phyloP scores from a whole-genome alignment of 1,284 basidiomycete genomes.

The Cryptococcus amylolentus region DNA sequence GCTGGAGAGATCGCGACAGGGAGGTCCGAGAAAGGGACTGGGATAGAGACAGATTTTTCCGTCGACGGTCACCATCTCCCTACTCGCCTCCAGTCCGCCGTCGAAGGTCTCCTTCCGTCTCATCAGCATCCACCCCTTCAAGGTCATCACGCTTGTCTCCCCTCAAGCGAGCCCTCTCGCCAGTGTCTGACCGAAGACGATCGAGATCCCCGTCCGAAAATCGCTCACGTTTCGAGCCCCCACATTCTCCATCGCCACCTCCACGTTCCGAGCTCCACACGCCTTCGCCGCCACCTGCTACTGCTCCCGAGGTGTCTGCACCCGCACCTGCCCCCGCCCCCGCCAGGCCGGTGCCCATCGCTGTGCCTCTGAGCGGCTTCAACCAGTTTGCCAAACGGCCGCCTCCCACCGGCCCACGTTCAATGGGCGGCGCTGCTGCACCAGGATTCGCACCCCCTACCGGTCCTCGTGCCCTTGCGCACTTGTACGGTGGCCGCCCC shows the following conservation, averaged over 20 bases:
- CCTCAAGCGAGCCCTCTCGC: constrained; percentile 4
- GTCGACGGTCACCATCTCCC: constrained; percentile 15
- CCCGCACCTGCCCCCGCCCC: constrained; percentile 2
- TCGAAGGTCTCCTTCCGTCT: constrained; percentile 13
- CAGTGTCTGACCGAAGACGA: neutral
- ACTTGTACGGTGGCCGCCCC: constrained; percentile 5
- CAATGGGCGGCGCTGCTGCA: constrained; percentile 12
- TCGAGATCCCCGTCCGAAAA: neutral
- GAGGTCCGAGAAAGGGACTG: constrained; percentile 1
- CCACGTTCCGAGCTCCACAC: constrained; percentile 3
- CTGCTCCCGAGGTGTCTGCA: neutral
- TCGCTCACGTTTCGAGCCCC: neutral
- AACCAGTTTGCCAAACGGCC: neutral
- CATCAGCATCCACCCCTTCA: constrained; percentile 10
- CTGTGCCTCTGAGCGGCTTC: neutral
- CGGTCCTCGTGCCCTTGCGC: constrained; percentile 21
- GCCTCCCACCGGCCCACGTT: constrained; percentile 27
- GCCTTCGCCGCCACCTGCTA: neutral
- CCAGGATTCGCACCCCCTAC: constrained; percentile 27
- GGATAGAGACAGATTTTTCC: constrained; percentile 4
- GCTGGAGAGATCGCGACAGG: constrained; percentile 19
- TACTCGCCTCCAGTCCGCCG: constrained; percentile 10
- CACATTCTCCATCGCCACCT: constrained; percentile 1
- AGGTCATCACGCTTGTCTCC: constrained; percentile 16
- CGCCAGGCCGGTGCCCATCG: neutral